These are phyloP conservation scores for Eimeria necatrix DNA, from an alignment of 169 alveolate genomes.

Conservation along the genomic window DNA sequence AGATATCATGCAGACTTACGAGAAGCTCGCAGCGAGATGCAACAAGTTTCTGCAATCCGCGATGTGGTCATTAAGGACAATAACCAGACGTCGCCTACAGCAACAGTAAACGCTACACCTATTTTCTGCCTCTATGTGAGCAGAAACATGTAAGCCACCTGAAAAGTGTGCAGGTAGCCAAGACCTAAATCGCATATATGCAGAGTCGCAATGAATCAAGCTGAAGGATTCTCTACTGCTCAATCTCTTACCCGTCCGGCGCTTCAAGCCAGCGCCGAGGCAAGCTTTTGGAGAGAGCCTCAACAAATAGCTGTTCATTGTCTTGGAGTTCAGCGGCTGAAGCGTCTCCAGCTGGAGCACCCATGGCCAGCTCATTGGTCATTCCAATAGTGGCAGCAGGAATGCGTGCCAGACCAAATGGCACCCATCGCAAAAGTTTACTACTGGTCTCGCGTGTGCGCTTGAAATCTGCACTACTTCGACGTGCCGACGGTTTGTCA, in stretches of 20 bases:
- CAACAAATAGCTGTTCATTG: slow-evolving; percentile 35
- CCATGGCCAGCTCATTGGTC: background rate
- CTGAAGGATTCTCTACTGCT: background rate
- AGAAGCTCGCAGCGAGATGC: slow-evolving; percentile 60
- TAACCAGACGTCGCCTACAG: slow-evolving; percentile 43
- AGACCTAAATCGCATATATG: background rate
- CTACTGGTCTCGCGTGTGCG: slow-evolving; percentile 15
- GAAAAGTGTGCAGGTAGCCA: background rate
- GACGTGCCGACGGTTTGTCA: background rate
- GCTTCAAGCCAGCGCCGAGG: slow-evolving; percentile 62
- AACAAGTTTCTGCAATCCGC: slow-evolving; percentile 32
- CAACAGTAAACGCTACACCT: background rate
- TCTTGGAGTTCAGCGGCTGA: slow-evolving; percentile 5
- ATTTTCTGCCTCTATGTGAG: too few relatives aligned
- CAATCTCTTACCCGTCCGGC: slow-evolving; percentile 37
- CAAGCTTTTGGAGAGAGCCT: slow-evolving; percentile 16
- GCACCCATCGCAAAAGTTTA: slow-evolving; percentile 61
- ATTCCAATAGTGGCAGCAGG: background rate
- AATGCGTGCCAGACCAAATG: slow-evolving; percentile 64
- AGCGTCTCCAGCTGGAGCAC: background rate
- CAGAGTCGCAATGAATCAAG: too few relatives aligned
- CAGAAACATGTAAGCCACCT: too few relatives aligned
- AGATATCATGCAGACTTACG: background rate
- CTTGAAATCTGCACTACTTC: background rate
- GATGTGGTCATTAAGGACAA: slow-evolving; percentile 55